phyloP scores from a whole-genome alignment of 1,139 yeast species.

The Yamadazyma diddensiae region DNA sequence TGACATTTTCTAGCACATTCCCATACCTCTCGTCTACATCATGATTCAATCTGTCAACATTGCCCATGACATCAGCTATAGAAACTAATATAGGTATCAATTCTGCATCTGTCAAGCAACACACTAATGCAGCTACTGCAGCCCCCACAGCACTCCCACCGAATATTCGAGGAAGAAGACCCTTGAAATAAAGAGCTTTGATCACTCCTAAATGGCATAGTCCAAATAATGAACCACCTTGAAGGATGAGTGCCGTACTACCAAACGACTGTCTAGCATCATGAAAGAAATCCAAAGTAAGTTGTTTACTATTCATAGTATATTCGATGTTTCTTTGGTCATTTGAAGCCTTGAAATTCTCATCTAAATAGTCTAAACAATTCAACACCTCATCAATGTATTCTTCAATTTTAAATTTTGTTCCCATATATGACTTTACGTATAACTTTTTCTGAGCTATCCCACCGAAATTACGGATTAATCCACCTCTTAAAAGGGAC shows the following conservation, averaged over 20 bases:
- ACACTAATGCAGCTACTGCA: constrained; percentile 81
- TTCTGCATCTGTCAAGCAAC: constrained; percentile 62
- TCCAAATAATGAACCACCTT: constrained; percentile 94
- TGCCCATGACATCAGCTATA: constrained; percentile 51
- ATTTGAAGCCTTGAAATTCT: constrained; percentile 25
- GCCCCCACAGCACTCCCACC: constrained; percentile 97
- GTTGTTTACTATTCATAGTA: constrained; percentile 51
- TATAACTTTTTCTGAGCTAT: constrained; percentile 77
- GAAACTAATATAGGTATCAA: constrained; percentile 46
- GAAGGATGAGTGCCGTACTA: constrained; percentile 81
- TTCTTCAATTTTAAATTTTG: constrained; percentile 83
- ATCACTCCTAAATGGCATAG: constrained; percentile 92
- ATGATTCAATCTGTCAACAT: constrained; percentile 42
- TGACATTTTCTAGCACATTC: constrained; percentile 63
- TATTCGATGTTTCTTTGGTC: constrained; percentile 29
- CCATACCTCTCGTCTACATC: constrained; percentile 67
- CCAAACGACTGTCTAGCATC: constrained; percentile 91
- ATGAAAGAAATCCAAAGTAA: constrained; percentile 80
- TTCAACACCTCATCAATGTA: constrained; percentile 73
- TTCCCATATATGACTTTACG: constrained; percentile 81
- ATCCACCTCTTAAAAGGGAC: constrained; percentile 76
- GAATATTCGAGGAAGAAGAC: constrained; percentile 76
- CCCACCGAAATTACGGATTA: constrained; percentile 87
- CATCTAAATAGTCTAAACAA: constrained; percentile 58
- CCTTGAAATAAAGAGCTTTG: constrained; percentile 69